Base-by-base conservation (phyloP, 2,329 filamentous ascomycete genomes). In the Hypoxylon sp. region DNA sequence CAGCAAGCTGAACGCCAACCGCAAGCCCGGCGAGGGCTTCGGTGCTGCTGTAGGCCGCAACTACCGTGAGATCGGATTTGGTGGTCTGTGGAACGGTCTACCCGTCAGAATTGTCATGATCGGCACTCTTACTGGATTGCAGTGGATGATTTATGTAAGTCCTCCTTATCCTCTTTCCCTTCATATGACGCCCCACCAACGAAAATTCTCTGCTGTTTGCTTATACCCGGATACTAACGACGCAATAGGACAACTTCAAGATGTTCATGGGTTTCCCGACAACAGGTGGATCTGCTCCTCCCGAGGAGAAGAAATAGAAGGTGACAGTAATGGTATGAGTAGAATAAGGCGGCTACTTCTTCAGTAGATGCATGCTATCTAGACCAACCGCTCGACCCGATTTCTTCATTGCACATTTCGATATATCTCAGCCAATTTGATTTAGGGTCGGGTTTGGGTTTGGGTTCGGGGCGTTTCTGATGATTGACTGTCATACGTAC, bases 21-120 rank as follows among this genome's bases (percentile, higher is more conserved):
- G 90, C 42, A 78, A 85, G 68, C 71, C 87, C 2, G 90, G 90
- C 20, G 91, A 96, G 75, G 83, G 82, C 2, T 90, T 93, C 59
- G 89, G 88, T 12, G 78, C 80, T 26, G 91, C 89, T n/a, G 82
- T 90, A 62, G 75, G 82, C 51, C 82, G 91, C 32, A 94, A 96
- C 65, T 96, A 96, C 75, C 83, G 80, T 65, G 89, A 95, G 26
- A 94, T 95, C 66, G 91, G 91, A 21, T 95, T 96, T 72, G 64
- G 63, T 11, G 92, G 92, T n/a, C 80, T 97, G 19, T 96, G 92
- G 92, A 96, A 95, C 67, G 92, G 92, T 6, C 75, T 97, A 32
- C 87, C 89, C 0, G 88, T 96, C 38, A 70, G 81, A 51, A 96
- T 96, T 66, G 85, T 96, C 66, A 96, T 96, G 91, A 90, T 95